These are phyloP conservation scores for Populus hybrid DNA, from an alignment of 441 rosid genomes.

Conservation along the genomic window DNA sequence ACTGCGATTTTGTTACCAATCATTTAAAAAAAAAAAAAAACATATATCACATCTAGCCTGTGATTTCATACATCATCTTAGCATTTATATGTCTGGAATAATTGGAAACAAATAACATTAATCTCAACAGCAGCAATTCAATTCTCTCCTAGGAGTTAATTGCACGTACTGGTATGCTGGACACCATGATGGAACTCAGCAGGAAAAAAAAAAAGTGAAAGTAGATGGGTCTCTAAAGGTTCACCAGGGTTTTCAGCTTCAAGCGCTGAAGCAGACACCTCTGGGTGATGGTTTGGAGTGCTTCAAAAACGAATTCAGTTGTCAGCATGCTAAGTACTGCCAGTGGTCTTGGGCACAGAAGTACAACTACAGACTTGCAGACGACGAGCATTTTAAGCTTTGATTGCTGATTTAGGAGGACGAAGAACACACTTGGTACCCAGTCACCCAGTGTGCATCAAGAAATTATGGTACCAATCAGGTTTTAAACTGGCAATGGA, in stretches of 20 bases:
- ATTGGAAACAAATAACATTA: neutral
- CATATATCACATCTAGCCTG: neutral
- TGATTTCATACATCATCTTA: neutral
- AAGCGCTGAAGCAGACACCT: conserved; percentile 42
- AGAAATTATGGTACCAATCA: conserved; percentile 37
- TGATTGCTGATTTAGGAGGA: conserved; percentile 40
- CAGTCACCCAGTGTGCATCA: conserved; percentile 57
- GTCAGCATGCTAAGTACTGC: conserved; percentile 41
- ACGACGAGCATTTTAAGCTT: conserved; percentile 42
- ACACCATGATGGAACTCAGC: neutral
- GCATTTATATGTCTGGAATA: neutral
- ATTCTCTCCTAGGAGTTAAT: neutral
- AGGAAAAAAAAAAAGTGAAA: conserved; percentile 4
- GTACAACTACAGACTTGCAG: conserved; percentile 35
- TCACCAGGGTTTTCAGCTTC: conserved; percentile 54
- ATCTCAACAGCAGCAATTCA: neutral
- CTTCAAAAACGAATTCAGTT: conserved; percentile 33
- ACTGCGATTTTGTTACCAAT: no score
- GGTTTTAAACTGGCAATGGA: conserved; percentile 15
- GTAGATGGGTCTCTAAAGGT: conserved; percentile 25
- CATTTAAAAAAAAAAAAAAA: no score
- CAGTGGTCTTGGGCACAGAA: conserved; percentile 37
- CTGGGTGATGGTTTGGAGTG: conserved; percentile 30
- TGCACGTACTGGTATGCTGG: neutral
- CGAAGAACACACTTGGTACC: conserved; percentile 59